Base-by-base conservation (phyloP, 202 grass and related monocot genomes). In the Thinopyrum obtusiflorum region DNA sequence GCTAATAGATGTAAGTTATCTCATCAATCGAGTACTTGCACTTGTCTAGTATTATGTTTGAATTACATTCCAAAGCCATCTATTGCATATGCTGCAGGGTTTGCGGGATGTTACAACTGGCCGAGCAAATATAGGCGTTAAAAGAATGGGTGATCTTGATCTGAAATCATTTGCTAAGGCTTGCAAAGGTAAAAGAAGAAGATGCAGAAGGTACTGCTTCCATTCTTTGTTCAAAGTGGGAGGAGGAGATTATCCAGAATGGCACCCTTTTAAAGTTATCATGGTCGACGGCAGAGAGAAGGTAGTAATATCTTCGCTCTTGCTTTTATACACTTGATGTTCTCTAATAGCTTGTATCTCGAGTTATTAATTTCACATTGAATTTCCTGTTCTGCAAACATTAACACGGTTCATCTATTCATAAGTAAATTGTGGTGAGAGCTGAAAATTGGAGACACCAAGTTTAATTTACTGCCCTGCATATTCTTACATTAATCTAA, bases 191-290 rank as follows among this genome's bases (percentile, higher is more conserved):
- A 85, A 55, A 80, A 9, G 73, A 76, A 64, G 79, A 69, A 53
- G 89, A 92, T 61, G 87, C 77, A 76, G 80, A 88, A 6, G 7
- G 20, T 9, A 80, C 80, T 44, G 29, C 83, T 86, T 63, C 46
- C 24, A 11, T 78, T 2, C 46, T 92, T 37, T 88, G 83, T 76
- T 92, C 88, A 20, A 88, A 92, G 39, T 97, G 89, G 94, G 85
- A 97, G n/a, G 68, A 42, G 3, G 89, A 94, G 64, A 37, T 97
- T 21, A 89, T 20, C 83, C 94, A n/a, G 84, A 83, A 18, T 94
- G 94, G 94, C 53, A 94, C 51, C 91, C 94, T 61, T 97, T 94
- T 29, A 77, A 49, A 68, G 83, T 97, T 68, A 21, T 76, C 59
- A 11, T 33, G 4, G 13, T 69, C 69, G 65, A 86, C 76, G 71